Percentiles rank a stretch among this genome's conserved stretches.
Evolutionary conservation across 2,329 filamentous ascomycete genomes (phyloP).

Genomic region (Magnaporthales sp.): DNA sequence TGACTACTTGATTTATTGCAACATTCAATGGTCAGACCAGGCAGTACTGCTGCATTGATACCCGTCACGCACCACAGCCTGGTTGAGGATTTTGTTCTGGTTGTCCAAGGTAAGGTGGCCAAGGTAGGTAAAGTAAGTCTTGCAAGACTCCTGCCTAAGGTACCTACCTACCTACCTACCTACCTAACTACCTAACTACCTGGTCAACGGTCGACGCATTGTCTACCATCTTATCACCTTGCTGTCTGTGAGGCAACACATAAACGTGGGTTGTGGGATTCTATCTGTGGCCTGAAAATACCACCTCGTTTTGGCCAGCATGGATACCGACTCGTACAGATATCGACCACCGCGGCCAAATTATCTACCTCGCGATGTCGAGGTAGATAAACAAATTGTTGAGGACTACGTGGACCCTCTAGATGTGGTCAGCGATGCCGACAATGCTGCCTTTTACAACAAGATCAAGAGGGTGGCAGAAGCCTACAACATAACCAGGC

Average conservation of each 20-base stretch:
- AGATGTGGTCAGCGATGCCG: conserved; percentile 39
- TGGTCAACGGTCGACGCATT: neutral
- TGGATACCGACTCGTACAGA: conserved; percentile 39
- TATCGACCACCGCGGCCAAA: conserved; percentile 49
- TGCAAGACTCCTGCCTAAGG: neutral
- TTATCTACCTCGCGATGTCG: conserved; percentile 47
- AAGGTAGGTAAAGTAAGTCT: neutral
- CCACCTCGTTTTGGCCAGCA: conserved; percentile 11
- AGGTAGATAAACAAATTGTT: conserved; percentile 40
- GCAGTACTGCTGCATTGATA: neutral
- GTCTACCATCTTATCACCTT: neutral
- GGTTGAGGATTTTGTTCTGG: neutral
- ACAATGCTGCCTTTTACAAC: conserved; percentile 47
- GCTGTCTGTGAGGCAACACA: neutral
- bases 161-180: too few species aligned
- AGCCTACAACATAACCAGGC: conserved; percentile 64
- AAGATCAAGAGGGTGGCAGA: conserved; percentile 49
- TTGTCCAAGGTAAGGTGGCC: neutral
- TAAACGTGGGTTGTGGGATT: neutral
- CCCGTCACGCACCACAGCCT: neutral
- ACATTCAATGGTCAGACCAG: neutral
- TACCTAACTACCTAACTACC: too few species aligned
- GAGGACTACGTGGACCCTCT: conserved; percentile 43
- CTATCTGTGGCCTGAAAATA: neutral
- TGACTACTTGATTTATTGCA: neutral